phyloP scores from a whole-genome alignment of 1,284 basidiomycete species.

The Trichosporon faecale region DNA sequence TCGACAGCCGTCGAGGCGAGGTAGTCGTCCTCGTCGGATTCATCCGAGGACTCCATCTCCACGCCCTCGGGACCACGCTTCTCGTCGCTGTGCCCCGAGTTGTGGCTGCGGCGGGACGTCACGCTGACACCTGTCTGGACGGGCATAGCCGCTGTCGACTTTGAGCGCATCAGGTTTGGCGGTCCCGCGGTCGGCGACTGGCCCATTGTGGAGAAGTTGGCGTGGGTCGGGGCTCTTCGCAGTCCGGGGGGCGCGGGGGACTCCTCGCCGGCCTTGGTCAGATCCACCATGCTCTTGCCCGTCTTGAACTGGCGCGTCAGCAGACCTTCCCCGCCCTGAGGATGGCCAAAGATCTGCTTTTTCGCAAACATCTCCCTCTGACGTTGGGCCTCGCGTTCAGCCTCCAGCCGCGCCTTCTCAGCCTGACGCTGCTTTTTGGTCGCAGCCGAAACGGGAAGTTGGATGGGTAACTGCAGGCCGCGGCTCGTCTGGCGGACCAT shows the following conservation, averaged over 20 bases:
- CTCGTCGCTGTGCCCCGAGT: constrained; percentile 18
- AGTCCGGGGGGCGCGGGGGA: constrained; percentile 14
- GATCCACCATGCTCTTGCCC: constrained; percentile 48
- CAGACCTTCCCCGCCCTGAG: constrained; percentile 29
- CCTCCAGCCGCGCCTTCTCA: constrained; percentile 40
- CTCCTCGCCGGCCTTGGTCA: constrained; percentile 22
- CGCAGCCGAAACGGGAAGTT: constrained; percentile 5
- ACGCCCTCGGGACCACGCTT: constrained; percentile 23
- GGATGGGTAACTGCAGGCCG: neutral
- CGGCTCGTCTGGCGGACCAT: constrained; percentile 9
- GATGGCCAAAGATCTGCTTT: constrained; percentile 37
- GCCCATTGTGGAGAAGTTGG: constrained; percentile 30
- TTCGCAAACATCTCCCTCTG: constrained; percentile 51
- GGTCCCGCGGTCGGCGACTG: constrained; percentile 30
- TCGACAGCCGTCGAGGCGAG: constrained; percentile 40
- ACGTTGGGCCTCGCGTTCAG: constrained; percentile 41
- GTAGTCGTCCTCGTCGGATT: constrained; percentile 39
- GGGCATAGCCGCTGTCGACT: constrained; percentile 47
- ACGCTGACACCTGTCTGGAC: constrained; percentile 47
- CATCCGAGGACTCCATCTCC: constrained; percentile 40
- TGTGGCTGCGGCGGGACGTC: constrained; percentile 22
- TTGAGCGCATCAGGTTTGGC: constrained; percentile 37
- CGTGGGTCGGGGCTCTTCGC: constrained; percentile 38
- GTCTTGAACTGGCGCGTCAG: constrained; percentile 40
- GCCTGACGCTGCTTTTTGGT: constrained; percentile 39